Base-by-base conservation (phyloP, 345 rosid genomes). In the Limnanthes douglasii region DNA sequence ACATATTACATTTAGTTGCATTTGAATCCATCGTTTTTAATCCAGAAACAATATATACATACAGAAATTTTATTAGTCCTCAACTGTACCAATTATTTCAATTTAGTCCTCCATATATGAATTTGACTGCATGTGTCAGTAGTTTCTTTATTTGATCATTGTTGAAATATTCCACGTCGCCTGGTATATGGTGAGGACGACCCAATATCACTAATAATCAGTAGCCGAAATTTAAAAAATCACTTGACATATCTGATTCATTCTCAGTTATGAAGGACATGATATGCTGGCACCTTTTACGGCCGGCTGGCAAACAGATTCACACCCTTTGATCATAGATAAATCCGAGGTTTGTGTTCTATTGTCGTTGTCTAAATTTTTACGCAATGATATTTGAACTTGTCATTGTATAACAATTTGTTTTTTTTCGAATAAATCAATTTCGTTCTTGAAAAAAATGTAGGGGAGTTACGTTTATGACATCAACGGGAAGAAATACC, bases 241-340 rank as follows among this genome's bases (percentile, higher is more conserved):
- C 31, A 42, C 2, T 5, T 18, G 33, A 19, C 5, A 10, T 15
- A 16, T 3, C 15, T 0, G 11, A 17, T 2, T 9, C n/a, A 26
- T 2, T 26, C 30, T 44, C 72, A 92, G 99, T 56, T 75, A 50
- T 53, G 85, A 85, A 44, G 94, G 96, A 42, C 96, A 81, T 63
- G 93, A 71, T 58, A 92, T 92, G 96, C 69, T 92, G 56, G 99
- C 94, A 26, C 96, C 99, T 60, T 92, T 92, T 45, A 85, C 96
- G 3, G 96, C 96, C 36, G 99, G 96, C 17, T 77, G 96, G 99
- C 99, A 85, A 45, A 58, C 62, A 53, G 94, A 85, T 63, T 3
- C 71, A 37, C 34, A 85, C 61, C 99, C 99, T 3, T 64, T 92
- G 48, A 50, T 92, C 46, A 78, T 92, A 7, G 69, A 75, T 2